phyloP scores from a whole-genome alignment of 805 yeast species.

The Candida tibetensis region DNA sequence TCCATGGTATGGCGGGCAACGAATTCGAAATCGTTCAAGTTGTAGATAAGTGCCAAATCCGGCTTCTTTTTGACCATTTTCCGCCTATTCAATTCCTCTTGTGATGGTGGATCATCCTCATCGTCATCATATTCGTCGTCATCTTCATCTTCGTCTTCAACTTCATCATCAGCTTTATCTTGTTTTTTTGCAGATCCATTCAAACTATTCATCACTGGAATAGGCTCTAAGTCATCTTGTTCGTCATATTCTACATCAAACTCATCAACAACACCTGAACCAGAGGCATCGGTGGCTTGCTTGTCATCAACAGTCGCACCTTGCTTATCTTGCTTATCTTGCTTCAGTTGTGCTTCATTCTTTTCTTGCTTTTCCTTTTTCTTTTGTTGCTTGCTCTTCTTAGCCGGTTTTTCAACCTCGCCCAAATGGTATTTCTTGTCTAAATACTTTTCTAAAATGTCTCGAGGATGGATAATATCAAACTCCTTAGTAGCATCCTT shows the following conservation, averaged over 20 bases:
- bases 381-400: slow-evolving; percentile 3
- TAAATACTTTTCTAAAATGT: slow-evolving; percentile 67
- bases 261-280: slow-evolving; percentile 27
- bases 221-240: slow-evolving; percentile 32
- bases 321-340: not conserved
- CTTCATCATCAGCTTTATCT: slow-evolving; percentile 27
- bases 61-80: slow-evolving; percentile 51
- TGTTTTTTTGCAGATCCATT: slow-evolving; percentile 5
- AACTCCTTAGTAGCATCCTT: slow-evolving; percentile 72
- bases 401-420: slow-evolving; percentile 22
- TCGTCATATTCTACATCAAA: slow-evolving; percentile 43
- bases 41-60: slow-evolving; percentile 63
- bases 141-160: slow-evolving; percentile 29
- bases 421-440: slow-evolving; percentile 42
- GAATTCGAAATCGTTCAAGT: slow-evolving; percentile 81
- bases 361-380: not conserved
- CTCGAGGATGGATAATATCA: slow-evolving; percentile 90
- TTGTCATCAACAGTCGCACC: no score
- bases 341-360: not conserved
- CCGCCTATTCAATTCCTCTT: slow-evolving; percentile 25
- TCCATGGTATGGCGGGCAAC: slow-evolving; percentile 79
- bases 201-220: slow-evolving; percentile 8
- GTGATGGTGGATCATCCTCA: slow-evolving; percentile 36
- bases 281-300: not conserved
- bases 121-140: slow-evolving; percentile 32